phyloP scores from a whole-genome alignment of 345 rosid species.

The Moringa oleifera region DNA sequence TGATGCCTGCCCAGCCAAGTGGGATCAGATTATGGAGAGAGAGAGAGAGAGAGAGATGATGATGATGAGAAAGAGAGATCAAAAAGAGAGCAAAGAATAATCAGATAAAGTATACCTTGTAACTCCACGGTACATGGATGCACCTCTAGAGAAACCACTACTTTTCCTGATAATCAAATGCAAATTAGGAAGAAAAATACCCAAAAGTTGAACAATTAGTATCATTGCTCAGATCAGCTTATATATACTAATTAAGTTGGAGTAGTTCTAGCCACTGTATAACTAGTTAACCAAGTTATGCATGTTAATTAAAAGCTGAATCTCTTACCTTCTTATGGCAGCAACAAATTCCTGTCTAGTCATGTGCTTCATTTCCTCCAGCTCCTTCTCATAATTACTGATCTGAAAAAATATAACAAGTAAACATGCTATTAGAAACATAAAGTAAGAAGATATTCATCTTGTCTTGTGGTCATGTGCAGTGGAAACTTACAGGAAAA shows the following conservation, averaged over 20 bases:
- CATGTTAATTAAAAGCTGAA: not conserved
- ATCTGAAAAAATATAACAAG: constrained; percentile 39
- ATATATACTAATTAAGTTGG: not conserved
- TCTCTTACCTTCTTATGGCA: constrained; percentile 76
- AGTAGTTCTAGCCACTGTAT: too few relatives aligned
- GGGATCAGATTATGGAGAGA: constrained; percentile 3
- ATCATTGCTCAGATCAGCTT: not conserved
- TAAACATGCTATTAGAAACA: not conserved
- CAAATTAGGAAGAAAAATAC: not conserved
- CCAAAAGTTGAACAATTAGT: not conserved
- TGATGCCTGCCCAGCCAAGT: constrained; percentile 57
- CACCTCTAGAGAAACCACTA: constrained; percentile 98
- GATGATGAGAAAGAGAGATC: not conserved
- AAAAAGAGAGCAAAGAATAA: not conserved
- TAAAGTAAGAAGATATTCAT: not conserved
- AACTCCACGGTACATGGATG: constrained; percentile 99
- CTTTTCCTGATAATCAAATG: constrained; percentile 59
- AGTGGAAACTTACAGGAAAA: constrained; percentile 67
- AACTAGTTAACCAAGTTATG: too few relatives aligned
- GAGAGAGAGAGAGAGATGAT: not conserved
- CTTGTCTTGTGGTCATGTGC: too few relatives aligned
- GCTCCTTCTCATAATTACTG: constrained; percentile 87
- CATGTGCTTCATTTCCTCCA: constrained; percentile 99
- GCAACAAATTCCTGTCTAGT: constrained; percentile 99
- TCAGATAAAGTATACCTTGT: constrained; percentile 77